phyloP scores from a whole-genome alignment of 2,329 filamentous ascomycete species.

The Aspergillus neoniger region DNA sequence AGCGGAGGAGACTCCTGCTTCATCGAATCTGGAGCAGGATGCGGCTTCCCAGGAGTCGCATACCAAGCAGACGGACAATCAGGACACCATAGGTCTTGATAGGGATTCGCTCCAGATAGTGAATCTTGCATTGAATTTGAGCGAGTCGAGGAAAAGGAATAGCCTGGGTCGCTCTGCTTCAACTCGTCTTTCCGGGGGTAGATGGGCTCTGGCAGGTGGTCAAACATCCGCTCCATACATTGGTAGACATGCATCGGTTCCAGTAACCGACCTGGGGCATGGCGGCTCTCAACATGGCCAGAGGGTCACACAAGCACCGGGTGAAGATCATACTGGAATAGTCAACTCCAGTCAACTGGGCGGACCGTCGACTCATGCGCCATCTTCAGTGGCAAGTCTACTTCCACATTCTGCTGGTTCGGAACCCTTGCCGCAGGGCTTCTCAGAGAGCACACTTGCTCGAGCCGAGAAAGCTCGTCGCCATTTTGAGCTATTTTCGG shows the following conservation, averaged over 20 bases:
- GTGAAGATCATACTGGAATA: slow-evolving; percentile 28
- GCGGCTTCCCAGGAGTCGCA: slow-evolving; percentile 18
- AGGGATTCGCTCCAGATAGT: slow-evolving; percentile 87
- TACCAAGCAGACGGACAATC: slow-evolving; percentile 11
- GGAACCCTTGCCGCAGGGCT: slow-evolving; percentile 48
- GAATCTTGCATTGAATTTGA: slow-evolving; percentile 85
- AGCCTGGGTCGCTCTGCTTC: slow-evolving; percentile 58
- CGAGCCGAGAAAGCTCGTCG: slow-evolving; percentile 82
- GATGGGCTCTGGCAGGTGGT: slow-evolving; percentile 35
- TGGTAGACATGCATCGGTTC: slow-evolving; percentile 24
- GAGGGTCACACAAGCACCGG: slow-evolving; percentile 27
- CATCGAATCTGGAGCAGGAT: slow-evolving; percentile 17
- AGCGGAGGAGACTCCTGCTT: slow-evolving; percentile 15
- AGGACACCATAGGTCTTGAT: slow-evolving; percentile 52
- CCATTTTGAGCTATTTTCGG: slow-evolving; percentile 80
- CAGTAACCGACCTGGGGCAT: slow-evolving; percentile 18
- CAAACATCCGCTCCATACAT: slow-evolving; percentile 23
- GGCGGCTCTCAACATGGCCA: slow-evolving; percentile 21
- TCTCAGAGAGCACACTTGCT: slow-evolving; percentile 77
- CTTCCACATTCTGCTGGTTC: slow-evolving; percentile 32
- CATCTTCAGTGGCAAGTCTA: slow-evolving; percentile 29
- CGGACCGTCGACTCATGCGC: slow-evolving; percentile 14
- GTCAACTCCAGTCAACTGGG: slow-evolving; percentile 10
- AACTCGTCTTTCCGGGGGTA: slow-evolving; percentile 47
- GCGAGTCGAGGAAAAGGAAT: slow-evolving; percentile 70